Base-by-base conservation (phyloP, 2,329 filamentous ascomycete genomes). In the Kalmusia sp. region DNA sequence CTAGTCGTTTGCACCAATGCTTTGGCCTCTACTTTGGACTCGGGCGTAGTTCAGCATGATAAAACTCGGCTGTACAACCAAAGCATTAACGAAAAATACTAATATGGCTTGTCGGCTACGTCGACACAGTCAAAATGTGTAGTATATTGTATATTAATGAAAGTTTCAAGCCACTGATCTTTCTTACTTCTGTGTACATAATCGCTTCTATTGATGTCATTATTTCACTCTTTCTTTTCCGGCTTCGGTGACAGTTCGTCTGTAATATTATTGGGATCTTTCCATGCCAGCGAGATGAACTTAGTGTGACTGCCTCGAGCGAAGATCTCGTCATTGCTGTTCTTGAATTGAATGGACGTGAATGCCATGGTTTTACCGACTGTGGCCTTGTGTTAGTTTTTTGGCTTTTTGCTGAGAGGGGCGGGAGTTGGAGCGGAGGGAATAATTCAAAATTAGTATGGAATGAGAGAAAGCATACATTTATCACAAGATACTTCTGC, bases 291-390 rank as follows among this genome's bases (percentile, higher is more conserved):
- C 4, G 83, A 80, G 15, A 87, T 77, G 60, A 84, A 87, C 79
- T 89, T 89, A 2, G 86, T 89, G 71, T 89, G 86, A 62, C 86
- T 88, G 3, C 86, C 86, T 53, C 86, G 76, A 2, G 86, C 86
- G 49, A 89, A 82, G 7, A 88, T 55, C 45, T 88, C 80, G 41
- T 85, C 79, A 51, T 84, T 82, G 14, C 67, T 73, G 59, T 88
- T 87, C 53, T 75, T 79, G 69, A 89, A 89, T 41, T 77, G 79
- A 59, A 88, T 84, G 3, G 78, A 82, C 0, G 86, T 89, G 63
- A 80, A 89, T 6, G 86, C 86, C 30, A 88, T 74, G 2, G 83
- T 88, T 70, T 88, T 88, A 22, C 86, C 86, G 63, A 88, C 83
- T 85, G 51, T 9, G 9, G 27, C 17, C 0, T 17, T 11, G 38